These are phyloP conservation scores for Boletales sp. DNA, from an alignment of 768 basidiomycete species.

Conservation along the genomic window DNA sequence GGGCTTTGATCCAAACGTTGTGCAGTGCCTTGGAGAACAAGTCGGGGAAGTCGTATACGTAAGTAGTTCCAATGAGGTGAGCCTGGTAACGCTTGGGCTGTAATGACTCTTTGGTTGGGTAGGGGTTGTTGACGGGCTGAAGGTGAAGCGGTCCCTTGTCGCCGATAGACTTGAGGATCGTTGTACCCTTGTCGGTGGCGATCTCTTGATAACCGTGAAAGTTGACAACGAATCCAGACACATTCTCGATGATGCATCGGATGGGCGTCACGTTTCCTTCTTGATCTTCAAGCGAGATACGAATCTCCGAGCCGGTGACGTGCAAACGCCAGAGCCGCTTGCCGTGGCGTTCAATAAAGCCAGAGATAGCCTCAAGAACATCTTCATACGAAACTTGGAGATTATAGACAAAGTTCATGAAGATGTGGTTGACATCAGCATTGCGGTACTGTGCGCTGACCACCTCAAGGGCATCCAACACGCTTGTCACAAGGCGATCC, in stretches of 20 bases:
- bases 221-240: conserved; percentile 98
- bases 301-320: conserved; percentile 96
- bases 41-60: conserved; percentile 99
- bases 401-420: conserved; percentile 98
- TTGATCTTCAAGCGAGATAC: conserved; percentile 89
- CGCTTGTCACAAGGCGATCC: conserved; percentile 89
- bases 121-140: conserved; percentile 89
- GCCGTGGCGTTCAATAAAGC: conserved; percentile 98
- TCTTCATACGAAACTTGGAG: conserved; percentile 95
- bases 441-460: conserved; percentile 86
- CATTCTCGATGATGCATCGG: conserved; percentile 97
- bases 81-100: conserved; percentile 99
- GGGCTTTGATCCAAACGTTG: conserved; percentile 83
- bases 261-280: conserved; percentile 96
- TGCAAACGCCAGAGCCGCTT: conserved; percentile 98
- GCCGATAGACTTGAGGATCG: conserved; percentile 96
- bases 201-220: conserved; percentile 99
- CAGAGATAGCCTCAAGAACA: conserved; percentile 94
- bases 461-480: conserved; percentile 93
- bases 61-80: conserved; percentile 96
- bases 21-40: conserved; percentile 96
- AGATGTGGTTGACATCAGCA: conserved; percentile 97
- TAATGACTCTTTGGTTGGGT: conserved; percentile 96
- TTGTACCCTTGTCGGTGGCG: conserved; percentile 90
- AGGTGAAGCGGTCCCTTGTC: conserved; percentile 96